A percentile compares a stretch with the other conserved stretches of the same genome.
Evolutionary conservation across 768 basidiomycete species (phyloP).

Genomic region (Cyclocybe aegerita): DNA sequence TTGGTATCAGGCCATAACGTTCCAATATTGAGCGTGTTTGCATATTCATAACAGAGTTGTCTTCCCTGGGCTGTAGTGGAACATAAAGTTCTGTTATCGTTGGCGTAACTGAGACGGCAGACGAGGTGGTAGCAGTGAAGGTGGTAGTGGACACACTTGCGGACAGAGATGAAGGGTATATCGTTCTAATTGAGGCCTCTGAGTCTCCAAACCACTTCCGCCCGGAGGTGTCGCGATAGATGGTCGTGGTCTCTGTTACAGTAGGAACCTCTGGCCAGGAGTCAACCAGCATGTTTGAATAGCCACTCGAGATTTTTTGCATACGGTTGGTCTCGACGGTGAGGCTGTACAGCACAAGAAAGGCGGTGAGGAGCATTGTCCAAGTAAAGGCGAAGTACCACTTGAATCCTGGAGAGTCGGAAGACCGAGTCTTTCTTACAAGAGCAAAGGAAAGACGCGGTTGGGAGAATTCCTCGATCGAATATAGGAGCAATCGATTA

Average conservation of each 20-base stretch:
- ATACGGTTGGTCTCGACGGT: conserved; percentile 26
- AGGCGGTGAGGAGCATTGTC: conserved; percentile 26
- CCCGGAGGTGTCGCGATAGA: conserved; percentile 23
- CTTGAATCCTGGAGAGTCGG: conserved; percentile 11
- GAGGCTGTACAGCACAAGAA: conserved; percentile 24
- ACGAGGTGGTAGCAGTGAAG: conserved; percentile 1
- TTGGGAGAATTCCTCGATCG: conserved; percentile 55
- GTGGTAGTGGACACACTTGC: conserved; percentile 10
- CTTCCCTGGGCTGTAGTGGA: conserved; percentile 1
- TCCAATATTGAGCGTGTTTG: conserved; percentile 16
- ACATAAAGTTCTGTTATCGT: conserved; percentile 6
- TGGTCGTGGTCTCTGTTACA: conserved; percentile 42
- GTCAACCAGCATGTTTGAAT: conserved; percentile 15
- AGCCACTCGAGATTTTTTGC: conserved; percentile 24
- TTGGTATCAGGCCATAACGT: conserved; percentile 26
- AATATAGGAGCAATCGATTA: conserved; percentile 54
- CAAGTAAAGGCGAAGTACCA: conserved; percentile 26
- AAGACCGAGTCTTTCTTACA: conserved; percentile 15
- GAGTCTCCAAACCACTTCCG: conserved; percentile 25
- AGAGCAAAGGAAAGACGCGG: conserved; percentile 48
- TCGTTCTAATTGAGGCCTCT: too few relatives aligned
- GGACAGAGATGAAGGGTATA: neutral
- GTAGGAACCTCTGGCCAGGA: conserved; percentile 24
- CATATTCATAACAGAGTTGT: conserved; percentile 7
- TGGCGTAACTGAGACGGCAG: neutral